phyloP scores from a whole-genome alignment of 2,329 filamentous ascomycete genomes.

The Helicocarpus griseus region DNA sequence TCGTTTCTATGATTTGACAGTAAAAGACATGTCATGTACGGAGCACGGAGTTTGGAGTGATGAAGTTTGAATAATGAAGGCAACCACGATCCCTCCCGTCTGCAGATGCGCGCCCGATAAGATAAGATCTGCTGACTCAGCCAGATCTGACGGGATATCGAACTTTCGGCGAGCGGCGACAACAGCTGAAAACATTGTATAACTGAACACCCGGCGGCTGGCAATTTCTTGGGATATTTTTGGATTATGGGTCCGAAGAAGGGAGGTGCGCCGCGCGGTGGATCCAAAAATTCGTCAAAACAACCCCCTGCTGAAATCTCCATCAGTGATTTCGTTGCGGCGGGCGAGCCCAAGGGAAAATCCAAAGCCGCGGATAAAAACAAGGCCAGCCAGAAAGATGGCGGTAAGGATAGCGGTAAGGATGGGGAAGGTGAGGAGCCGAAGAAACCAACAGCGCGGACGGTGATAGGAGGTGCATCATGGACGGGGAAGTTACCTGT shows the following conservation, averaged over 20 bases:
- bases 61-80: too few relatives aligned
- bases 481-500: conserved; percentile 97
- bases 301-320: conserved; percentile 20
- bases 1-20: too few relatives aligned
- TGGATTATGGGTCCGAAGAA: conserved; percentile 33
- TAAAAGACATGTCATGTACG: too few relatives aligned
- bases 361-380: conserved; percentile 27
- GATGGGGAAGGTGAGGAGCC: conserved; percentile 33
- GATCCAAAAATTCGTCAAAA: conserved; percentile 31
- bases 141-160: neutral
- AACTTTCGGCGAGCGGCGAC: neutral
- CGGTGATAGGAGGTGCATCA: conserved; percentile 84
- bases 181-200: neutral
- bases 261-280: conserved; percentile 29
- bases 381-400: conserved; percentile 10
- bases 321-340: conserved; percentile 14
- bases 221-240: neutral
- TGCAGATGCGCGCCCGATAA: conserved; percentile 1
- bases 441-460: conserved; percentile 55
- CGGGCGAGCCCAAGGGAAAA: conserved; percentile 8
- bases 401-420: too few relatives aligned
- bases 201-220: neutral
- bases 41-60: too few relatives aligned
- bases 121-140: conserved; percentile 5
- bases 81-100: neutral